phyloP scores from a whole-genome alignment of 148 eudicot species.

The Gaultheria prostrata region DNA sequence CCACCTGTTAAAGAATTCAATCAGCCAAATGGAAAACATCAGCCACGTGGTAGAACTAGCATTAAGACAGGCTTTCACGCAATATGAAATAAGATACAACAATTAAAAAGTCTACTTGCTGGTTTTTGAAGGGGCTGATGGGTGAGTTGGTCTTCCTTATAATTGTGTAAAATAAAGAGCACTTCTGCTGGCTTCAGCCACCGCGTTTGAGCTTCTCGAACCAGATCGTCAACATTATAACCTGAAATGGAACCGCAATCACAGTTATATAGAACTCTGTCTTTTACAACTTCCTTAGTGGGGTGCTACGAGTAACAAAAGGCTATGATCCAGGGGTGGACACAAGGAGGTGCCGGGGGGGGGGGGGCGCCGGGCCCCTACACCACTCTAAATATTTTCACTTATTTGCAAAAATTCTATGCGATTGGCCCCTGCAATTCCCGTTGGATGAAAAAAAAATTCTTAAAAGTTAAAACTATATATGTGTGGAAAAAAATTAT shows the following conservation, averaged over 20 bases:
- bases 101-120: constrained; percentile 40
- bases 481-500: too few relatives aligned
- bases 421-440: too few relatives aligned
- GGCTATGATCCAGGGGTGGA: not conserved
- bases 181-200: constrained; percentile 92
- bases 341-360: too few relatives aligned
- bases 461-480: too few relatives aligned
- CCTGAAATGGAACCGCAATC: constrained; percentile 39
- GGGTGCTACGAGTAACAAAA: not conserved
- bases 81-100: not conserved
- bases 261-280: not conserved
- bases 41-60: not conserved
- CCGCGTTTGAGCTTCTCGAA: constrained; percentile 70
- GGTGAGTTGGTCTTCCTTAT: constrained; percentile 58
- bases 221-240: constrained; percentile 54
- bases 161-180: constrained; percentile 68
- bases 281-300: not conserved
- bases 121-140: constrained; percentile 64
- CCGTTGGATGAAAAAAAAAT: too few relatives aligned
- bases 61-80: not conserved
- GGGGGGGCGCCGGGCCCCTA: too few relatives aligned
- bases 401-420: too few relatives aligned
- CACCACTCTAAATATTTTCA: too few relatives aligned
- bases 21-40: constrained; percentile 15
- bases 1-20: constrained; percentile 55